Percentiles rank a stretch among this genome's conserved stretches.
phyloP scores from a whole-genome alignment of 768 basidiomycete genomes.

The Collybia sp. region DNA sequence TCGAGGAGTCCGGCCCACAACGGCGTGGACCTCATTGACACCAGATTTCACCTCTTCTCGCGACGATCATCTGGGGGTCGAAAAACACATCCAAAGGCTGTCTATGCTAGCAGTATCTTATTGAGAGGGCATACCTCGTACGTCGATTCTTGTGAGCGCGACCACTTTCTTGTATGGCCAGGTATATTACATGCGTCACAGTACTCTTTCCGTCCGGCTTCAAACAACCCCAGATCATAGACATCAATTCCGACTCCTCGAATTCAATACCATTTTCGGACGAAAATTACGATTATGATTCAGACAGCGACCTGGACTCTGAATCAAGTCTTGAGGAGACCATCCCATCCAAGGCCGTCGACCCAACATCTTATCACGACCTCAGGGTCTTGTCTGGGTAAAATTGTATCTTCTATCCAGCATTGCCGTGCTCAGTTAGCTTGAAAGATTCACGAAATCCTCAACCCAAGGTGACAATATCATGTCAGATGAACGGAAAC shows the following conservation, averaged over 20 bases:
- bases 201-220: slow-evolving; percentile 9
- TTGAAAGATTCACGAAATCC: background rate
- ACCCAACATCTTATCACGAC: background rate
- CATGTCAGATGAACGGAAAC: background rate
- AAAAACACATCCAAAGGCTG: slow-evolving; percentile 7
- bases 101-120: slow-evolving; percentile 12
- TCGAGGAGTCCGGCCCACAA: slow-evolving; percentile 7
- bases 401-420: background rate
- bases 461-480: background rate
- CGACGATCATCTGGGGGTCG: slow-evolving; percentile 1
- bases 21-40: slow-evolving; percentile 10
- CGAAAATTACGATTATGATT: slow-evolving; percentile 12
- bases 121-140: slow-evolving; percentile 10
- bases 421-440: no score
- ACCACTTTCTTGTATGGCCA: background rate
- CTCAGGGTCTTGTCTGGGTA: background rate
- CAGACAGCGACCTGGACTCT: slow-evolving; percentile 16
- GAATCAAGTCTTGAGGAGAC: background rate
- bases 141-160: slow-evolving; percentile 3
- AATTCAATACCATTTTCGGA: slow-evolving; percentile 1
- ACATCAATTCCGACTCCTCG: background rate
- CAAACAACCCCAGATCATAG: background rate
- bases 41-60: slow-evolving; percentile 17
- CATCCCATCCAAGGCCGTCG: background rate
- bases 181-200: background rate